Evolutionary conservation across 176 grass and related monocot genomes (phyloP), one percentile per base, ranked within the genome.

Genomic region (Bolboschoenus planiculmis): DNA sequence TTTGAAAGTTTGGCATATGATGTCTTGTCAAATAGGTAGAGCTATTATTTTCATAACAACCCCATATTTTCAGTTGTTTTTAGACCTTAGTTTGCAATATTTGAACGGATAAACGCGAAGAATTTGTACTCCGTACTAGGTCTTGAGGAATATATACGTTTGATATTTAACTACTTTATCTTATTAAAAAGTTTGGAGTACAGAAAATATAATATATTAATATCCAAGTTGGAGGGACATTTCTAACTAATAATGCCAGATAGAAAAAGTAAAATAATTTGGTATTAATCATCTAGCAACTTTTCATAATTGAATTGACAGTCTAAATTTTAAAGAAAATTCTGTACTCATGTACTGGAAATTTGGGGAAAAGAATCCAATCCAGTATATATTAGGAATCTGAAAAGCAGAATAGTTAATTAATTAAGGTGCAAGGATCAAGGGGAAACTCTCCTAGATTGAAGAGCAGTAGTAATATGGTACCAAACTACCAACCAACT

Each of bases 361-460:
- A 74, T 47, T 16, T 30, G 10, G 30, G 13, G 9, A 80, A 35
- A 39, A 36, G 15, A 13, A 57, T 24, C 8, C 51, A 36, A 57
- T n/a, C n/a, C n/a, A n/a, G n/a, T n/a, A n/a, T n/a, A n/a, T 56
- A 79, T 21, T 40, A 81, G 34, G 23, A 59, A 81, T 30, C 21
- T 63, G 16, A 63, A 61, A 18, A 79, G 56, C 5, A 81, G 1
- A 13, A 57, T 21, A 57, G 21, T 24, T 30, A 27, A 54, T 63
- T 63, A 59, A 80, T 40, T 29, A 61, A 63, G 57, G 21, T 47
- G 14, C 56, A 44, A 64, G 2, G 5, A 23, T 60, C 78, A 81
- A 63, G 56, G 23, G 56, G 23, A 81, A 47, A 44, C 57, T 81
- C 37, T 81, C 79, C 56, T 81, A 81, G 79, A 81, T 64, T 81